Evolutionary conservation across 208 protist genomes (phyloP), one percentile per base, ranked within the genome.

Genomic region (Porcisia deanei): DNA sequence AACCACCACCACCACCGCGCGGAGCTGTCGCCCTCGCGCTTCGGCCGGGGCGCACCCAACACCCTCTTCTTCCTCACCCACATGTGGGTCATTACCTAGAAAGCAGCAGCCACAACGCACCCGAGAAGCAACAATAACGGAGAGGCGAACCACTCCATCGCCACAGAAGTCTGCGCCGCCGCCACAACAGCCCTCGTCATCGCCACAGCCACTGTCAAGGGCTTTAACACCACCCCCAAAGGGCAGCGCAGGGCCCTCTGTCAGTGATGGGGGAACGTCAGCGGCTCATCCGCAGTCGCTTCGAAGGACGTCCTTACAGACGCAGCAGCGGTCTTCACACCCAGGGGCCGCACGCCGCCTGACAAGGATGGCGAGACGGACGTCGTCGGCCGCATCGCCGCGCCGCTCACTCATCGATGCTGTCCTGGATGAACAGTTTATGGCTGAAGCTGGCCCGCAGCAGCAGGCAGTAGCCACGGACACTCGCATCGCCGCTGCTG

Each of bases 381-480:
- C 20, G 70, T 30, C 58, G 45, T 22, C 60, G 57, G 16, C n/a
- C 57, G 69, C 55, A 64, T 61, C 71, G 39, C 59, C 71, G 39
- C 25, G 52, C 71, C 39, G n/a, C 57, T 54, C 53, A 47, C 53
- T 75, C 43, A 22, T 75, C 14, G 71, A 75, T 25, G 71, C 34
- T 41, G 57, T 75, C 20, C 71, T 75, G 58, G 71, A 63, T 54
- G 71, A 54, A 2, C 71, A 75, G 43, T 55, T 55, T 16, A 16
- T 22, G 10, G 10, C 14, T 10, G 37, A 6, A 30, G 12, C 68
- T 5, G 37, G 37, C 47, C 16, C 18, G 68, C 45, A n/a, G 47
- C 41, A 39, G n/a, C n/a, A 30, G 52, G 22, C 43, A 34, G 64
- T 22, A 53, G 20, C 22, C 6, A 14, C 59, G 39, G 39, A 8